Base-by-base conservation (phyloP, 805 yeast genomes). In the Saturnispora ahearnii region DNA sequence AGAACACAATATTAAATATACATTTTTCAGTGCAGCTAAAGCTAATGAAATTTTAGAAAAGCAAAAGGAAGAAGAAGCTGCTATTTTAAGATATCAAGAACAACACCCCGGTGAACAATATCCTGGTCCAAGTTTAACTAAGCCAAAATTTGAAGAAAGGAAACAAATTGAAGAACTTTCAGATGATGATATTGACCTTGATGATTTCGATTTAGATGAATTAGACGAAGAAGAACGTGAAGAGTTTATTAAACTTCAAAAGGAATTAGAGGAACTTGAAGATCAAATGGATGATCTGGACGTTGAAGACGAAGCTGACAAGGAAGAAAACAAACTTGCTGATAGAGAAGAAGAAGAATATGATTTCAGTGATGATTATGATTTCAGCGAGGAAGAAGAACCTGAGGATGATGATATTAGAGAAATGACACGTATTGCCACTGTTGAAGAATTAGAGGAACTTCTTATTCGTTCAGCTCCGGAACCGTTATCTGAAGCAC, bases 1-100 rank as follows among this genome's bases (percentile, higher is more conserved):
- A 31, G 67, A 73, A 15, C 73, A 78, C 56, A 71, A 73, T n/a
- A 88, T 93, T 58, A 77, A 82, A 52, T 93, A 80, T 62, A 93
- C 96, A 0, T 93, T 91, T 62, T 93, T 91, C 73, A 85, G 96
- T 54, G 99, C 99, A 31, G 82, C 81, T 29, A 76, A 79, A 51
- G 96, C 98, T 7, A 84, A 87, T 59, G 84, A 81, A 59, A 69
- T 80, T 51, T 73, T 87, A 56, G 91, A 84, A 58, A 74, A 76
- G 59, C 84, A 84, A 59, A 75, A 64, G 44, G 70, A 69, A 51
- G 77, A 73, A 55, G 65, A 63, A 44, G 61, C 61, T 32, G 53
- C 53, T 15, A 53, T 51, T 9, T 36, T 43, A 48, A 49, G 56
- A 34, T 50, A 49, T 28, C 45, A 37, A 8, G 56, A 49, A 4